Base-by-base conservation (phyloP, 495 filamentous ascomycete species). In the Penicillium argentinense region DNA sequence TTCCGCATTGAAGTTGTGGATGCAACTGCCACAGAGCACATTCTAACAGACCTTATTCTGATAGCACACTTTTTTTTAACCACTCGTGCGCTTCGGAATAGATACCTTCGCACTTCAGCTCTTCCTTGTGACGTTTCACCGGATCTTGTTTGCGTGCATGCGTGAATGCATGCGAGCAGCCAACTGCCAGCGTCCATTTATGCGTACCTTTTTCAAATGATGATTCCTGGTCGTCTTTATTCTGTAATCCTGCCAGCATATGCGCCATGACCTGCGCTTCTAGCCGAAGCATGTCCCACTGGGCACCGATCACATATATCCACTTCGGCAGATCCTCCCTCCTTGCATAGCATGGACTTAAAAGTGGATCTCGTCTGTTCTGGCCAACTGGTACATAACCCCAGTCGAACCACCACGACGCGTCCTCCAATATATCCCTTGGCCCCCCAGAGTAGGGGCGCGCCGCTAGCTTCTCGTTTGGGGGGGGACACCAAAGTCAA, bases 221-320 rank as follows among this genome's bases (percentile, higher is more conserved):
- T 17, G 51, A 48, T 39, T 57, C 53, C 41, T 56, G 45, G 13
- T 63, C 45, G 4, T 41, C 39, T 38, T 28, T 39, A 26, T 32
- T 42, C 19, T 55, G 62, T 21, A 55, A 29, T 11, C 54, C 53
- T 7, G 66, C 68, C 25, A 67, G 51, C 9, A 44, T 47, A 42
- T 68, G 54, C 14, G 65, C 63, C 66, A 69, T 71, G 18, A 44
- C 26, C 50, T 68, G 62, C 11, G 63, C 39, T 49, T 66, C 63
- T 13, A 59, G 26, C 11, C 66, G 55, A 17, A 65, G 38, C 46
- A 62, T 56, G 53, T 65, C 62, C 53, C 53, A 65, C 46, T 65
- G 42, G 12, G 62, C 62, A 2, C 56, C 56, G 18, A 65, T 51
- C 40, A 65, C 50, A 41, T 62, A 63, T 23, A 65, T 56, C 53